These are phyloP conservation scores for Coemansia sp. DNA, from an alignment of 192 early-diverging fungal genomes.

Conservation along the genomic window DNA sequence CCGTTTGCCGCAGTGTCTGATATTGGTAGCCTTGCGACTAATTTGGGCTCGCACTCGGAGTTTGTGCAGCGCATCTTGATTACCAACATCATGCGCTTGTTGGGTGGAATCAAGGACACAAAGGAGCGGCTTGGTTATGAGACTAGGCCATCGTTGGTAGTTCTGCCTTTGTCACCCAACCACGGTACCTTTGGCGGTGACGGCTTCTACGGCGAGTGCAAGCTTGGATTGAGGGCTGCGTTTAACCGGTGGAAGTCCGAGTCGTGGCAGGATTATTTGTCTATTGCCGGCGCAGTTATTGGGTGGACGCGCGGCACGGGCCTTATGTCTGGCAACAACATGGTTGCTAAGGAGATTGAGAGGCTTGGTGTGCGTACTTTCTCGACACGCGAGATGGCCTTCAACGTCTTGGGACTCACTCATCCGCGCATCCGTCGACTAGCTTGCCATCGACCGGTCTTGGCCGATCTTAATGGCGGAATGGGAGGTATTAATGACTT, in stretches of 20 bases:
- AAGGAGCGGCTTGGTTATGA: conserved; percentile 74
- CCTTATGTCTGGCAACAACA: conserved; percentile 87
- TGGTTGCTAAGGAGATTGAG: conserved; percentile 81
- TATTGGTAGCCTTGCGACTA: conserved; percentile 77
- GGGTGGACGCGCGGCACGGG: conserved; percentile 96
- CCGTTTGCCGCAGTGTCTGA: conserved; percentile 91
- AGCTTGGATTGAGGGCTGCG: conserved; percentile 84
- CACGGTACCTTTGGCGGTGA: conserved; percentile 91
- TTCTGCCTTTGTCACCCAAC: conserved; percentile 90
- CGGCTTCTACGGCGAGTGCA: conserved; percentile 91
- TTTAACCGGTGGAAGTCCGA: conserved; percentile 90
- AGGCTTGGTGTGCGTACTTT: conserved; percentile 83
- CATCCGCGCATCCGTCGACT: conserved; percentile 68
- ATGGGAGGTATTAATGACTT: neutral
- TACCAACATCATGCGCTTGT: conserved; percentile 82
- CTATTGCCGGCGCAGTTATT: conserved; percentile 86
- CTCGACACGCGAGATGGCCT: conserved; percentile 89
- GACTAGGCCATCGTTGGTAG: conserved; percentile 81
- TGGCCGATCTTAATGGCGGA: conserved; percentile 82
- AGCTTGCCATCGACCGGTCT: conserved; percentile 71
- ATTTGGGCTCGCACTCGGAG: conserved; percentile 77
- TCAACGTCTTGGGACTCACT: conserved; percentile 87
- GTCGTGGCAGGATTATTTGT: conserved; percentile 80
- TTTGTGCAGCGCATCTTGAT: conserved; percentile 90
- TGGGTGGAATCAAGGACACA: conserved; percentile 81